Evolutionary conservation across 2,329 filamentous ascomycete species (phyloP).

Genomic region (Zalaria obscura): DNA sequence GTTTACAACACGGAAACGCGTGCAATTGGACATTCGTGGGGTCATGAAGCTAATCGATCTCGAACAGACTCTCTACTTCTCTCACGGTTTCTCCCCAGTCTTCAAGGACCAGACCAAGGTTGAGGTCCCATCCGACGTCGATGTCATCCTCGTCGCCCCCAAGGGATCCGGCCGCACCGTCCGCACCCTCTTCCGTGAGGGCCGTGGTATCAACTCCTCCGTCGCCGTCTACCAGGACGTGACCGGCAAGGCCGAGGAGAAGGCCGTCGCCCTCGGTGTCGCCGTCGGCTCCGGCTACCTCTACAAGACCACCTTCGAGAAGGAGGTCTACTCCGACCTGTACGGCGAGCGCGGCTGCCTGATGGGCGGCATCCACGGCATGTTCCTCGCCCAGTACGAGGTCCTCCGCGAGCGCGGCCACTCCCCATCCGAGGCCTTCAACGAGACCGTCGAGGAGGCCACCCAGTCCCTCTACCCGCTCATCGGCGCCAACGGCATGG

Average conservation of each 20-base stretch:
- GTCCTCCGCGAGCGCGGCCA: conserved; percentile 98
- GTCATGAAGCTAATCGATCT: conserved; percentile 5
- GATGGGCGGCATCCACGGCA: conserved; percentile 99
- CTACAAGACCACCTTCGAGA: conserved; percentile 99
- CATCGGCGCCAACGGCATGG: conserved; percentile 96
- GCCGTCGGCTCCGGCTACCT: conserved; percentile 96
- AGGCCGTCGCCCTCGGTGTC: conserved; percentile 90
- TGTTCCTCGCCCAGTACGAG: conserved; percentile 99
- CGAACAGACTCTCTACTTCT: conserved; percentile 92
- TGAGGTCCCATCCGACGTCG: conserved; percentile 86
- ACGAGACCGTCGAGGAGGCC: conserved; percentile 99
- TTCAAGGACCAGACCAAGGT: conserved; percentile 99
- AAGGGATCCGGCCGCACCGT: conserved; percentile 99
- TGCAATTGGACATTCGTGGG: neutral
- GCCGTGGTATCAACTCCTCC: conserved; percentile 98
- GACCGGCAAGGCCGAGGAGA: conserved; percentile 95
- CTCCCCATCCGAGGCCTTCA: conserved; percentile 96
- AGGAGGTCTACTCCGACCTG: conserved; percentile 99
- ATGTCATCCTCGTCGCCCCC: conserved; percentile 98
- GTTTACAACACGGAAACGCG: conserved; percentile 12
- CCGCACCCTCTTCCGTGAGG: conserved; percentile 96
- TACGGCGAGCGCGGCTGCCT: conserved; percentile 99
- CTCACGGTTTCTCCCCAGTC: conserved; percentile 98
- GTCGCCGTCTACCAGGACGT: conserved; percentile 98
- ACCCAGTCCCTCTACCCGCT: conserved; percentile 96